phyloP scores from a whole-genome alignment of 305 asterid genomes.

The Striga hermonthica region DNA sequence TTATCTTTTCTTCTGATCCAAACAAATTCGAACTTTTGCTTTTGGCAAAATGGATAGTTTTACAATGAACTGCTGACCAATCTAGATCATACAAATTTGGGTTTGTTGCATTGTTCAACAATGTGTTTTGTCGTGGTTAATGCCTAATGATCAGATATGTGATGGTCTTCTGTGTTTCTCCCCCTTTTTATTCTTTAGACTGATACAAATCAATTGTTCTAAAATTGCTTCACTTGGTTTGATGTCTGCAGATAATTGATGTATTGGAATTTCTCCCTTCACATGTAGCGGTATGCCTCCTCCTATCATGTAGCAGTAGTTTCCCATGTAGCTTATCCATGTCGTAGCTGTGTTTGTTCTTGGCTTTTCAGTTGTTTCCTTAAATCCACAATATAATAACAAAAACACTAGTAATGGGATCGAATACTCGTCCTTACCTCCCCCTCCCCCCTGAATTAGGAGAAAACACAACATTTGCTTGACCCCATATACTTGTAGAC shows the following conservation, averaged over 20 bases:
- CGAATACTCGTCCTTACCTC: conserved; percentile 2
- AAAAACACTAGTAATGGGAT: background rate
- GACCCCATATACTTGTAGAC: background rate
- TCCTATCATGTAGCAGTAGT: conserved; percentile 22
- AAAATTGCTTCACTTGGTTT: conserved; percentile 27
- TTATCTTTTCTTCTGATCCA: conserved; percentile 4
- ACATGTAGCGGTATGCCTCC: conserved; percentile 73
- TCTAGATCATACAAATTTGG: conserved; percentile 7
- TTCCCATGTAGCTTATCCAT: conserved; percentile 5
- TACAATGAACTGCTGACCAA: conserved; percentile 24
- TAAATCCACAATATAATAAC: no score
- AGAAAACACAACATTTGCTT: background rate
- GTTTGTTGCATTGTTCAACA: background rate
- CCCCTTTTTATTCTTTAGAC: conserved; percentile 11
- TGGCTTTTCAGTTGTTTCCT: conserved; percentile 20
- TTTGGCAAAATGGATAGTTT: conserved; percentile 18
- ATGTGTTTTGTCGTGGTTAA: conserved; percentile 10
- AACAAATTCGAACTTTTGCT: background rate
- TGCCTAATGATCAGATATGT: conserved; percentile 18
- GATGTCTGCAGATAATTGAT: conserved; percentile 88
- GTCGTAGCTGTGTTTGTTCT: conserved; percentile 14
- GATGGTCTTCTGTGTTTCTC: conserved; percentile 13
- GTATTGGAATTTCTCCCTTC: conserved; percentile 89
- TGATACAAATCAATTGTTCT: conserved; percentile 12
- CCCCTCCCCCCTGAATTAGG: background rate